phyloP scores from a whole-genome alignment of 805 yeast genomes.

The Metschnikowia bowlesiae region DNA sequence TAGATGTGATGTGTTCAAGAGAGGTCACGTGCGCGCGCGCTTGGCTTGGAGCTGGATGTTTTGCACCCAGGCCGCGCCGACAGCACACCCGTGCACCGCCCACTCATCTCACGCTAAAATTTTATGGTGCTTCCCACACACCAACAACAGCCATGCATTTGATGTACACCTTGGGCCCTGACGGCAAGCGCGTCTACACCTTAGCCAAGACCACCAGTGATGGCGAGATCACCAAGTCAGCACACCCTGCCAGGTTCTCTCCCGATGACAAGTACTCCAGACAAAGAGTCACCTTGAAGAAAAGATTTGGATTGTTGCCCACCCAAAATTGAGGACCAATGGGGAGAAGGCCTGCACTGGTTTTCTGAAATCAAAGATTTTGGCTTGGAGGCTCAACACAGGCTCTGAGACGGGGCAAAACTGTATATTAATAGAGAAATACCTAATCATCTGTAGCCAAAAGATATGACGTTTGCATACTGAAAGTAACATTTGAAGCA shows the following conservation, averaged over 20 bases:
- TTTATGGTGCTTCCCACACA: background rate
- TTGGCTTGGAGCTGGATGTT: background rate
- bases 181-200: conserved; percentile 95
- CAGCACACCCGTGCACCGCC: conserved; percentile 12
- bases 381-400: background rate
- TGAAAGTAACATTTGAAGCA: too few species aligned
- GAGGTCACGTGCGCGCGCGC: conserved; percentile 1
- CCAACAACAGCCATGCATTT: conserved; percentile 70
- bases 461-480: background rate
- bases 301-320: conserved; percentile 85
- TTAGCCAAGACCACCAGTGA: conserved; percentile 71
- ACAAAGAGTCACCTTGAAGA: conserved; percentile 97
- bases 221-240: conserved; percentile 97
- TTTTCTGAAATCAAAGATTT: background rate
- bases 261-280: conserved; percentile 99
- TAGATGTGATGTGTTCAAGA: background rate
- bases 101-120: conserved; percentile 13
- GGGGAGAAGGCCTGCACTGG: background rate
- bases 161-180: conserved; percentile 93
- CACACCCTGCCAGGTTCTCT: conserved; percentile 99
- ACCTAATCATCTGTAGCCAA: background rate
- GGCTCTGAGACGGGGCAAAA: background rate
- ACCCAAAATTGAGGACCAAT: conserved; percentile 44
- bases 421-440: conserved; percentile 1
- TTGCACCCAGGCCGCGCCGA: conserved; percentile 1